Evolutionary conservation across 1,284 basidiomycete genomes (phyloP), one percentile per base, ranked within the genome.

Genomic region (Golubevia sp.): DNA sequence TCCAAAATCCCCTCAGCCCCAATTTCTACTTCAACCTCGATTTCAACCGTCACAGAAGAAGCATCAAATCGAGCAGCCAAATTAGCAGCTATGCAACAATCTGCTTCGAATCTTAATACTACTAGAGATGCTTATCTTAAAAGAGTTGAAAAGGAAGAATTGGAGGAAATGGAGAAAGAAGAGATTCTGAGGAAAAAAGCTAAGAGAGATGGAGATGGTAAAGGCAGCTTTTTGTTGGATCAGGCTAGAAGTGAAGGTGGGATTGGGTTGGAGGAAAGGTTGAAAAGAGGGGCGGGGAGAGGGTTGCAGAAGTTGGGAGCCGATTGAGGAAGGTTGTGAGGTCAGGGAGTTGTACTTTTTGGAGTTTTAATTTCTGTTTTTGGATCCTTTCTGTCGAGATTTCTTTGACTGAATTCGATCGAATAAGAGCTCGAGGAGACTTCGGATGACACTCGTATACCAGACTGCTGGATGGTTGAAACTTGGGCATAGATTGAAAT

Each of bases 31-130:
- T 30, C 24, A 25, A 5, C 30, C 56, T 24, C 48, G 55, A 38
- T 27, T 55, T 6, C 56, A 48, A 44, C 25, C 61, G 30, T 51
- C 21, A 26, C 59, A 44, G 48, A 64, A 11, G 66, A 66, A 13
- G 74, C 75, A 34, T 63, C 70, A 27, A 60, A 68, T 30, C 74
- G 73, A 1, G 68, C 62, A 56, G 72, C 74, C 11, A 72, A 66
- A 50, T 65, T 82, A 7, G 75, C 68, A 8, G 73, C 70, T n/a
- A 80, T 82, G 79, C 70, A 70, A 57, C 44, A 70, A 8, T 71
- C 78, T 30, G 79, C 79, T 2, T 59, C 63, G 44, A 51, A 64
- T 24, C 69, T 82, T 64, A 53, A 67, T 48, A 54, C 70, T 6
- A 58, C 70, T 26, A 59, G 78, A 11, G 58, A 55, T 49, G 68